Evolutionary conservation across 2,329 filamentous ascomycete genomes (phyloP), one percentile per base, ranked within the genome.

Genomic region (Alternaria gansuensis): DNA sequence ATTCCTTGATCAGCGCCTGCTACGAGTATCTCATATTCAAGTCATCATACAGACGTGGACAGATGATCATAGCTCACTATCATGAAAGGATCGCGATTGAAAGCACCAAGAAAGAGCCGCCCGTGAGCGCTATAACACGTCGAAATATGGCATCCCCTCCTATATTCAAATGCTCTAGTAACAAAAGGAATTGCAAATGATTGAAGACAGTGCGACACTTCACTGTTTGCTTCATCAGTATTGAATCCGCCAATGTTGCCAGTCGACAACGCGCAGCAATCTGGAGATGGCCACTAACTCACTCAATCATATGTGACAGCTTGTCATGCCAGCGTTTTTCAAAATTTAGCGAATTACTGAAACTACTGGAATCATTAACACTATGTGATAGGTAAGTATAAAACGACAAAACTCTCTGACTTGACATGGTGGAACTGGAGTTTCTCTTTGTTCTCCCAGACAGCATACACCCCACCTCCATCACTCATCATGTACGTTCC

Each of bases 401-500:
- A 29, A 46, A 33, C 23, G 44, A 29, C 7, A 23, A 17, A 8
- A 23, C 23, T 26, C 44, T 17, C 29, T n/a, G 5, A 2, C 7
- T 26, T 36, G 21, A 48, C 13, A 24, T 21, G 23, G n/a, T 26
- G 36, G 31, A 26, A n/a, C 13, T 26, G 21, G 31, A 7, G 23
- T 29, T n/a, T 48, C 23, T 36, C 23, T 46, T 48, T 29, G 28
- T 21, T 26, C 26, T 31, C n/a, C 21, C 36, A 4, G n/a, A 17
- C 24, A 24, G 14, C 33, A 29, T 3, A 17, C 44, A 36, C 44
- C 44, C 8, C 21, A 46, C 3, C 29, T 33, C 4, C 24, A 14
- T 21, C 29, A 17, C 14, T n/a, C 31, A 48, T 36, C 13, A 48
- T 48, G 44, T 34, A n/a, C 31, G 21, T 48, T 36, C 44, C 31